Percentiles rank a stretch among this genome's conserved stretches.
These are phyloP conservation scores for Alternaria triticina DNA, from an alignment of 2,329 filamentous ascomycete genomes.

Conservation along the genomic window DNA sequence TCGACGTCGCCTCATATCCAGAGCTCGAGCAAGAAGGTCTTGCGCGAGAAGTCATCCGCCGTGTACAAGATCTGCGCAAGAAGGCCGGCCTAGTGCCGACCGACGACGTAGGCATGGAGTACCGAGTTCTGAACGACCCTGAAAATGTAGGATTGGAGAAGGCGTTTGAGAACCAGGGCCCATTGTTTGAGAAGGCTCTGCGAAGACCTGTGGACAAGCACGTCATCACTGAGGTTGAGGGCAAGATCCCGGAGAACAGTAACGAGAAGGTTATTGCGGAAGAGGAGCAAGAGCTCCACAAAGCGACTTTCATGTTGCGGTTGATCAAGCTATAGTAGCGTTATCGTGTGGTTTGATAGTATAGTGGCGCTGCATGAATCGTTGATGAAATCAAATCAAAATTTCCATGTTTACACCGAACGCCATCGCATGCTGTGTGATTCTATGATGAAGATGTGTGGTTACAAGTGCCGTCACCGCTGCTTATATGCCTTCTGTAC, in stretches of 20 bases:
- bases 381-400: slow-evolving; percentile 20
- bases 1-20: slow-evolving; percentile 82
- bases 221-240: slow-evolving; percentile 65
- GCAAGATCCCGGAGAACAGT: slow-evolving; percentile 60
- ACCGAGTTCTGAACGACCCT: slow-evolving; percentile 78
- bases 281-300: slow-evolving; percentile 86
- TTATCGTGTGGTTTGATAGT: not conserved
- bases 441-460: not conserved
- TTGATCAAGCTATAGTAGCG: slow-evolving; percentile 69
- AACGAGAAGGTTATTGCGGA: slow-evolving; percentile 70
- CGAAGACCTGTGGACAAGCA: slow-evolving; percentile 78
- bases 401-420: not conserved
- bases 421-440: not conserved
- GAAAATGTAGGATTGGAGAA: slow-evolving; percentile 74
- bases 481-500: slow-evolving; percentile 40
- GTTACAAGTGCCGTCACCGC: slow-evolving; percentile 19
- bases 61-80: slow-evolving; percentile 91
- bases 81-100: slow-evolving; percentile 89
- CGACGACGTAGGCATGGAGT: slow-evolving; percentile 96
- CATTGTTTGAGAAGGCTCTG: slow-evolving; percentile 76
- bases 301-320: slow-evolving; percentile 78
- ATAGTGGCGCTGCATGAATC: slow-evolving; percentile 7
- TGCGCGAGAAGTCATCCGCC: slow-evolving; percentile 89
- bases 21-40: slow-evolving; percentile 88
- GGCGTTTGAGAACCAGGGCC: slow-evolving; percentile 72